These are phyloP conservation scores for Fremontodendron californicum DNA, from an alignment of 345 rosid species.

Conservation along the genomic window DNA sequence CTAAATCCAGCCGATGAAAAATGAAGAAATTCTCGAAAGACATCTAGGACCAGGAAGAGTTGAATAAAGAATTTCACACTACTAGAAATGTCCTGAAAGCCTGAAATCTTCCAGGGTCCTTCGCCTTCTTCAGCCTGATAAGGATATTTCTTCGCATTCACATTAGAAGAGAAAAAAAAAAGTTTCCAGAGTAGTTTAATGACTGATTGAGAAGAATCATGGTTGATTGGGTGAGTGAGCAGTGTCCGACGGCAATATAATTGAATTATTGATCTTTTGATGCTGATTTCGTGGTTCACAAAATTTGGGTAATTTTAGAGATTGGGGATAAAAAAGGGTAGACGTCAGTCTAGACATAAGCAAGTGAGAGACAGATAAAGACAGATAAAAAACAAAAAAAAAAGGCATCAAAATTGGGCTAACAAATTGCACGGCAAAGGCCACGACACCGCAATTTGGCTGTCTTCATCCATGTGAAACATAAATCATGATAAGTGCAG, in stretches of 20 bases:
- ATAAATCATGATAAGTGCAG: neutral
- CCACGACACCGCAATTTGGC: neutral
- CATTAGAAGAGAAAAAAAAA: neutral
- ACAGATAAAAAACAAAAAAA: too few relatives aligned
- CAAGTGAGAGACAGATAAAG: neutral
- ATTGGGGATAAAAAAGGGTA: neutral
- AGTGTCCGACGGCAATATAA: neutral
- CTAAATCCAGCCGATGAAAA: too few relatives aligned
- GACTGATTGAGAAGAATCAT: neutral
- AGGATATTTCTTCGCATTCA: neutral
- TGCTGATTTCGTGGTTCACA: conserved; percentile 4
- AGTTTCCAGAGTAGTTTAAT: neutral
- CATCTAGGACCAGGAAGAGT: too few relatives aligned
- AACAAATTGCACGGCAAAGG: neutral
- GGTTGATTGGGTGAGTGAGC: neutral
- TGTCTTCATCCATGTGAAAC: neutral
- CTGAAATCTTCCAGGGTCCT: neutral
- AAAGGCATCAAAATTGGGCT: neutral
- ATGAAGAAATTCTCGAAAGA: neutral
- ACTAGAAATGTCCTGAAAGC: too few relatives aligned
- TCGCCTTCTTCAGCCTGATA: neutral
- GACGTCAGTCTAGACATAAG: neutral
- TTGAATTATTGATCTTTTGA: neutral
- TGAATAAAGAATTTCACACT: neutral
- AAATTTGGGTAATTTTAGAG: neutral